Evolutionary conservation across 805 yeast species (phyloP).

Genomic region (Candida xiaguanensis): DNA sequence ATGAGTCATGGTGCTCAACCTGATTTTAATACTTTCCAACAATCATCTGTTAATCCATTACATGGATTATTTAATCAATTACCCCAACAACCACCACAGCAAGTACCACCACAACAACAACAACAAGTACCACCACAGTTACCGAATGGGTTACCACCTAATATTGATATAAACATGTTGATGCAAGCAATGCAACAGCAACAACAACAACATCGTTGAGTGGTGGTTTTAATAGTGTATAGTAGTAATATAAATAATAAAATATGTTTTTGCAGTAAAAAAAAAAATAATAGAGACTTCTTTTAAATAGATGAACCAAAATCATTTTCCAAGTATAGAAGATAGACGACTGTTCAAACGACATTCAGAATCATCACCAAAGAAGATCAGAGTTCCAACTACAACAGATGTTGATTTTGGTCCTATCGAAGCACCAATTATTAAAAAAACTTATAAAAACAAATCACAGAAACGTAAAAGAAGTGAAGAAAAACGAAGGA

Average conservation of each 20-base stretch:
- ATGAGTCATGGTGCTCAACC: slow-evolving; percentile 37
- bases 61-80: slow-evolving; percentile 40
- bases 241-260: not conserved
- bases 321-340: not conserved
- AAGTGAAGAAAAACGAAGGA: not conserved
- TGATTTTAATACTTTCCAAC: slow-evolving; percentile 30
- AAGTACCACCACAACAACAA: slow-evolving; percentile 10
- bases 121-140: slow-evolving; percentile 6
- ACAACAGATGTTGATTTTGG: not conserved
- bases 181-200: slow-evolving; percentile 14
- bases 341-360: not conserved
- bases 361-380: not conserved
- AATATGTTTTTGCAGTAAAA: not conserved
- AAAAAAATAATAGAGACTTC: too few species aligned
- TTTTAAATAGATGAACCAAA: not conserved
- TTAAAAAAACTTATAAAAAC: not conserved
- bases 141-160: slow-evolving; percentile 13
- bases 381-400: not conserved
- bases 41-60: slow-evolving; percentile 42
- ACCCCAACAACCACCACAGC: slow-evolving; percentile 15
- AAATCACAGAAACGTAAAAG: not conserved
- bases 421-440: not conserved
- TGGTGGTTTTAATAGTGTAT: not conserved
- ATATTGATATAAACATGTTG: not conserved
- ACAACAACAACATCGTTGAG: slow-evolving; percentile 5